These are phyloP conservation scores for Bondarzewia mesenterica DNA, from an alignment of 1,284 basidiomycete genomes.

Conservation along the genomic window DNA sequence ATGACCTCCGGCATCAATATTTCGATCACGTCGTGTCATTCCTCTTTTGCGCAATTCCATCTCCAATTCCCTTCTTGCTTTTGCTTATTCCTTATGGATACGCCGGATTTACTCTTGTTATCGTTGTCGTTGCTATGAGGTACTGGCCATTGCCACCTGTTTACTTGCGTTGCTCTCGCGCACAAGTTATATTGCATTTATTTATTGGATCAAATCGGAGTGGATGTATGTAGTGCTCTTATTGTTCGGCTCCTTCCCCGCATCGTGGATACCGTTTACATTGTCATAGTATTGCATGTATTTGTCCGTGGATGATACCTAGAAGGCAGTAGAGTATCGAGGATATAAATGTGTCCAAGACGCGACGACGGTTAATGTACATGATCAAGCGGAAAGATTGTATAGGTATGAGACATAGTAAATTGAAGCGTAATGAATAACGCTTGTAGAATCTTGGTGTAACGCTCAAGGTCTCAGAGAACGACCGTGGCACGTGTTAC, in stretches of 20 bases:
- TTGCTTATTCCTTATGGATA: neutral
- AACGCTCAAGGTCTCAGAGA: too few species aligned
- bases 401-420: neutral
- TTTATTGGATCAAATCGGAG: neutral
- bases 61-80: neutral
- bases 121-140: neutral
- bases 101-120: neutral
- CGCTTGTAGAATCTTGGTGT: too few species aligned
- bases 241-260: neutral
- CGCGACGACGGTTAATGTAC: neutral
- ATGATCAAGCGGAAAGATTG: neutral
- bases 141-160: neutral
- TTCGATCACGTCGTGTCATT: neutral
- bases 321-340: neutral
- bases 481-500: too few species aligned
- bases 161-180: neutral
- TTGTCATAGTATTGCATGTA: neutral
- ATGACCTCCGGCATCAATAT: neutral
- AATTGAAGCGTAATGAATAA: too few species aligned
- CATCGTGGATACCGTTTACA: neutral
- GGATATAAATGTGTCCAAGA: neutral
- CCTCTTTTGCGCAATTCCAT: neutral
- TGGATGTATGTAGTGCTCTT: too few species aligned
- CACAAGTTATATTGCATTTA: neutral
- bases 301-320: neutral